Percentiles rank a stretch among this genome's conserved stretches.
These are phyloP conservation scores for Manihot esculenta DNA, from an alignment of 441 rosid species.

Conservation along the genomic window DNA sequence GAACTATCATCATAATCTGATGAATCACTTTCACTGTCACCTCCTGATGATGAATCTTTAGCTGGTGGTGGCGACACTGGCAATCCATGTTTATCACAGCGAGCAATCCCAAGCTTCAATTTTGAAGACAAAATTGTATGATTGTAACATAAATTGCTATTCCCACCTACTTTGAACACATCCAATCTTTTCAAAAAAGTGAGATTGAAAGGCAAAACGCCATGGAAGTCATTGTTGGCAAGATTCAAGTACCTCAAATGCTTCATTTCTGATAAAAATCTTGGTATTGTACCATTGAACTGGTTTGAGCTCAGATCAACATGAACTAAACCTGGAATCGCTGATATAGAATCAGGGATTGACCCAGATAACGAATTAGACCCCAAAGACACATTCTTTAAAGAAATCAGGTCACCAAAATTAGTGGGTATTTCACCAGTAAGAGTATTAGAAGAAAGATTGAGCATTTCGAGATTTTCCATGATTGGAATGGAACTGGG, in stretches of 20 bases:
- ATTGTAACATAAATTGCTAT: slow-evolving; percentile 76
- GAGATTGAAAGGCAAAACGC: slow-evolving; percentile 79
- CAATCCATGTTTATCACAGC: slow-evolving; percentile 84
- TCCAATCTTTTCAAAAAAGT: slow-evolving; percentile 58
- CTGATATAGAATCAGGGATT: slow-evolving; percentile 74
- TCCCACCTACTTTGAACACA: slow-evolving; percentile 73
- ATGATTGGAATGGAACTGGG: slow-evolving; percentile 68
- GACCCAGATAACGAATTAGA: slow-evolving; percentile 81
- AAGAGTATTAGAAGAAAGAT: slow-evolving; percentile 63
- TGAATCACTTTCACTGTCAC: slow-evolving; percentile 33
- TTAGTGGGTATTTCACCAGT: slow-evolving; percentile 62
- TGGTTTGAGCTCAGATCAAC: slow-evolving; percentile 89
- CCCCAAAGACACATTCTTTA: slow-evolving; percentile 65
- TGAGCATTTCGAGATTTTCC: slow-evolving; percentile 59
- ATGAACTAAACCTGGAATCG: slow-evolving; percentile 63
- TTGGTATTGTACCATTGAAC: slow-evolving; percentile 85
- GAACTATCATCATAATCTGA: slow-evolving; percentile 54
- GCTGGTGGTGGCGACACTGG: slow-evolving; percentile 85
- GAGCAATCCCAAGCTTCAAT: slow-evolving; percentile 79
- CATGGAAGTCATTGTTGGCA: slow-evolving; percentile 64
- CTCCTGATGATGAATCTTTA: slow-evolving; percentile 48
- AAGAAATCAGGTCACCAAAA: slow-evolving; percentile 66
- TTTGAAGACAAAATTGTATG: slow-evolving; percentile 59
- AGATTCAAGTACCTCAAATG: slow-evolving; percentile 66
- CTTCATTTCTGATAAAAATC: slow-evolving; percentile 65